Conservation (phyloP, 108 stramenopile genomes). For the Cylindrotheca closterium region DNA sequence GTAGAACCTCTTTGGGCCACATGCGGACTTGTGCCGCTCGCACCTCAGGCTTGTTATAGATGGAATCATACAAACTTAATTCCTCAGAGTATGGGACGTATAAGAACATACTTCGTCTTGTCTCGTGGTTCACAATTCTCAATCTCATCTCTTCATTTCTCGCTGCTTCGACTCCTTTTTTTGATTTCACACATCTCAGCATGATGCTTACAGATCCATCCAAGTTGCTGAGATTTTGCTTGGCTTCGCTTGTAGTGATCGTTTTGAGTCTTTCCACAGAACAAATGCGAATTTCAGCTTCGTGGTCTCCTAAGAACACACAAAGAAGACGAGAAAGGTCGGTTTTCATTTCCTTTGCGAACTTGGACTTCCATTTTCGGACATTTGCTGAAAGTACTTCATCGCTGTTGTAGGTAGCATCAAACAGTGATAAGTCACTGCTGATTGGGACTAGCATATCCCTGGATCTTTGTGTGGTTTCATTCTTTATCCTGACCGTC, state of each 20-base stretch:
- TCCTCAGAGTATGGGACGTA: slow-evolving; percentile 23
- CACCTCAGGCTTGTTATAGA: slow-evolving; percentile 23
- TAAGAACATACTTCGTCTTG: slow-evolving; percentile 22
- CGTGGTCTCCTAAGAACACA: slow-evolving; percentile 22
- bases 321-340: slow-evolving; percentile 13
- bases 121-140: slow-evolving; percentile 22
- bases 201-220: not conserved
- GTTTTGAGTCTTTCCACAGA: slow-evolving; percentile 23
- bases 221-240: not conserved
- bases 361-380: slow-evolving; percentile 22
- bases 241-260: slow-evolving; percentile 17
- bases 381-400: slow-evolving; percentile 22
- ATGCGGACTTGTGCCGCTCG: slow-evolving; percentile 35
- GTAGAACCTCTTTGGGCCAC: not conserved
- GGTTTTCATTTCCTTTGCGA: slow-evolving; percentile 16
- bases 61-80: slow-evolving; percentile 21
- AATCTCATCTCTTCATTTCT: slow-evolving; percentile 16
- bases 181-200: not conserved
- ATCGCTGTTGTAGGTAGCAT: slow-evolving; percentile 17
- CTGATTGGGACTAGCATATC: slow-evolving; percentile 27
- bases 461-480: slow-evolving; percentile 14
- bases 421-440: slow-evolving; percentile 10
- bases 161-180: not conserved
- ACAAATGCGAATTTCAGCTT: slow-evolving; percentile 12
- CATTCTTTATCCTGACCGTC: slow-evolving; percentile 30